Conservation (phyloP, 75 land plant genomes). For the Cryptomeria japonica region DNA sequence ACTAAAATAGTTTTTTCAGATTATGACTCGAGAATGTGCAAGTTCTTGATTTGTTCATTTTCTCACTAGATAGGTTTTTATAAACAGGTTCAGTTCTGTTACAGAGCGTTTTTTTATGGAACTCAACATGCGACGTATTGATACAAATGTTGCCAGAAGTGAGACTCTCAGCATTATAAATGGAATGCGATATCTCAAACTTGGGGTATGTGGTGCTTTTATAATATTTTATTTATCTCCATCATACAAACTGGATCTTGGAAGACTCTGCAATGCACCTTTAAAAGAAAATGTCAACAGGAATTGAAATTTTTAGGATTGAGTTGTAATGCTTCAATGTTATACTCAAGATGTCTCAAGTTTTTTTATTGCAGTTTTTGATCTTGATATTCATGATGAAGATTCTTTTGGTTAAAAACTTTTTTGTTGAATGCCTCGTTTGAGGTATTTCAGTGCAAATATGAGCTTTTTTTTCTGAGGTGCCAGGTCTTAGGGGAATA, state of each 20-base stretch:
- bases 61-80: not conserved
- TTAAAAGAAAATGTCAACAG: not conserved
- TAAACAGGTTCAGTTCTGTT: slow-evolving; percentile 91
- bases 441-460: not conserved
- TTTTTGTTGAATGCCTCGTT: not conserved
- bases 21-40: not conserved
- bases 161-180: slow-evolving; percentile 97
- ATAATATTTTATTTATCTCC: not conserved
- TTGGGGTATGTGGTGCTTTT: slow-evolving; percentile 64
- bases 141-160: slow-evolving; percentile 81
- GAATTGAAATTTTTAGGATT: not conserved
- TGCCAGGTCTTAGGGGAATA: not conserved
- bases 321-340: not conserved
- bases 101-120: slow-evolving; percentile 99
- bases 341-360: not conserved
- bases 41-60: not conserved
- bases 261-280: not conserved
- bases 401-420: not conserved
- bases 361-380: not conserved
- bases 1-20: not conserved
- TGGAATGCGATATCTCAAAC: slow-evolving; percentile 99
- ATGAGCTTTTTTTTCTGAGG: not conserved
- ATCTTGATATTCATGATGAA: not conserved
- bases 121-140: slow-evolving; percentile 86
- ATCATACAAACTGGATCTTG: not conserved